Base-by-base conservation (phyloP, 1,284 basidiomycete genomes). In the Austroboletus niveus region DNA sequence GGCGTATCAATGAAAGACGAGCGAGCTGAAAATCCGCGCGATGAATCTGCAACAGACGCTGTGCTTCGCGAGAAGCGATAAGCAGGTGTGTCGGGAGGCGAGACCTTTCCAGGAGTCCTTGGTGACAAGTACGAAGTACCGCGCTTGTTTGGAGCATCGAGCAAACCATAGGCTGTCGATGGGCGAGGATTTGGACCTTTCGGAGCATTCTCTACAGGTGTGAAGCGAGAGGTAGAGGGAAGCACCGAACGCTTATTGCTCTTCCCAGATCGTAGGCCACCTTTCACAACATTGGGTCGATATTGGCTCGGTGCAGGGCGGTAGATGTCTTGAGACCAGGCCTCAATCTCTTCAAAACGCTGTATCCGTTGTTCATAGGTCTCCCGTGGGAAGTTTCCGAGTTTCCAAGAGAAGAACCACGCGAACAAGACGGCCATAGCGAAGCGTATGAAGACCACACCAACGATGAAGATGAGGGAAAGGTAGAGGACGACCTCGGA, bases 281-380 rank as follows among this genome's bases (percentile, higher is more conserved):
- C 79, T 76, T 89, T 87, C 61, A 74, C 70, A 46, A 94, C 92
- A 61, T 92, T 98, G 22, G 97, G 97, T 11, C 96, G 85, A 66
- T 95, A 92, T 53, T 89, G 79, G 57, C 87, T 88, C 1, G 96
- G 97, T 3, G 96, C 97, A 11, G 96, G 87, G 32, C 89, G 84
- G 72, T 98, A 97, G 61, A 99, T 99, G 68, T 98, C 93, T 61
- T 90, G 89, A 30, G 94, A 87, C 96, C 96, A 99, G 64, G 89
- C 85, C 72, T 99, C 97, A 62, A 99, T 97, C 69, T 94, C 92
- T 39, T 81, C 82, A 12, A 89, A 86, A 30, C 96, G 86, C 59
- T 87, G 84, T 86, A 94, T 94, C n/a, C 95, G 84, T 67, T 98
- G 85, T 65, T 93, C 88, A 69, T 96, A 94, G 34, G 93, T 92